These are phyloP conservation scores for Pleurotus cornucopiae DNA, from an alignment of 768 basidiomycete species.

Conservation along the genomic window DNA sequence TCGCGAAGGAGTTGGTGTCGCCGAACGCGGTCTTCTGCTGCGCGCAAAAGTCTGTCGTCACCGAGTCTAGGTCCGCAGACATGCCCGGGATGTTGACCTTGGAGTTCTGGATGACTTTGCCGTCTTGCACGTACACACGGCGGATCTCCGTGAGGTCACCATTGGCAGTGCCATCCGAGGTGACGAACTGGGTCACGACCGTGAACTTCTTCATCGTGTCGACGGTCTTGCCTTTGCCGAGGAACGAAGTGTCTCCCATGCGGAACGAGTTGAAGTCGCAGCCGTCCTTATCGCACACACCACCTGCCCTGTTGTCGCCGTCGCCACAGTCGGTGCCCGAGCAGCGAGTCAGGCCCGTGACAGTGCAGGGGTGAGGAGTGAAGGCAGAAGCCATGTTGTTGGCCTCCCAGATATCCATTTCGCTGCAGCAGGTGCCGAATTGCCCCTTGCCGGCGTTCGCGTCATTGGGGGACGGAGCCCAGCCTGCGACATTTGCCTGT, in stretches of 20 bases:
- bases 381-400: slow-evolving; percentile 33
- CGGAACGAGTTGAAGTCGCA: slow-evolving; percentile 48
- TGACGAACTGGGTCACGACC: slow-evolving; percentile 43
- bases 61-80: slow-evolving; percentile 19
- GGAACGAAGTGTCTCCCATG: slow-evolving; percentile 34
- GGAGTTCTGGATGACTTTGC: slow-evolving; percentile 37
- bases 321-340: slow-evolving; percentile 23
- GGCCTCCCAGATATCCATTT: slow-evolving; percentile 44
- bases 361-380: slow-evolving; percentile 37
- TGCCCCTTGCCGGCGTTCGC: slow-evolving; percentile 34
- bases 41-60: slow-evolving; percentile 32
- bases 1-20: slow-evolving; percentile 30
- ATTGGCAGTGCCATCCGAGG: slow-evolving; percentile 30
- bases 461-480: slow-evolving; percentile 23
- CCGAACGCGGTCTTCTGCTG: slow-evolving; percentile 19
- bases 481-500: slow-evolving; percentile 32
- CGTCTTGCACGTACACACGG: slow-evolving; percentile 40
- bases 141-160: slow-evolving; percentile 39
- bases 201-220: slow-evolving; percentile 36
- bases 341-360: slow-evolving; percentile 27
- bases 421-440: slow-evolving; percentile 35
- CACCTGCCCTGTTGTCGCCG: slow-evolving; percentile 22
- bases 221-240: slow-evolving; percentile 29
- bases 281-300: slow-evolving; percentile 37
- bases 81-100: slow-evolving; percentile 21